Evolutionary conservation across 1,284 basidiomycete genomes (phyloP).

Genomic region (Bjerkandera adusta): DNA sequence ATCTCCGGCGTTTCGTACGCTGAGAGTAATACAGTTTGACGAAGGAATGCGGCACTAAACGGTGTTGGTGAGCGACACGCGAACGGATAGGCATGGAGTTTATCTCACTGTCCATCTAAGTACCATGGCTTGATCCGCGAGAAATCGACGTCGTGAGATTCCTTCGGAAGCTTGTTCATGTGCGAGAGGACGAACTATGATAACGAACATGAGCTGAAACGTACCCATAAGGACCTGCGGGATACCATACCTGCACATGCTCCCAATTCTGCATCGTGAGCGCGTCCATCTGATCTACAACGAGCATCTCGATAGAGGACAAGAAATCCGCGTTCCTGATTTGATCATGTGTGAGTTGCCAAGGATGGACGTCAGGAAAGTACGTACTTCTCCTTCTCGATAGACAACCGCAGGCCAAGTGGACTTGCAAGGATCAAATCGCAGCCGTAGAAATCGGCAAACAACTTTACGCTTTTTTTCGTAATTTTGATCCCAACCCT

Average conservation of each 20-base stretch:
- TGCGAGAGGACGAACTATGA: constrained; percentile 80
- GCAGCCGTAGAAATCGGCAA: constrained; percentile 85
- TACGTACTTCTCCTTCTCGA: constrained; percentile 89
- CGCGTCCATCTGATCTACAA: constrained; percentile 93
- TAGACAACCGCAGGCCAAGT: constrained; percentile 85
- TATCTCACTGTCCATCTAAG: constrained; percentile 82
- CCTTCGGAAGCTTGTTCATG: constrained; percentile 88
- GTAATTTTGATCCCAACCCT: constrained; percentile 92
- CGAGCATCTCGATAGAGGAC: constrained; percentile 89
- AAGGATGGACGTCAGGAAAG: background rate
- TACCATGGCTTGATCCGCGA: constrained; percentile 98
- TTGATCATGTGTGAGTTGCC: background rate
- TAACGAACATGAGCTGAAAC: too few species aligned
- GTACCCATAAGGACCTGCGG: background rate
- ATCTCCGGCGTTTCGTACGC: constrained; percentile 90
- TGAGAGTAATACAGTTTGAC: constrained; percentile 89
- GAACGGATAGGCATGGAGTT: background rate
- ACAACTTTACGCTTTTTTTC: constrained; percentile 85
- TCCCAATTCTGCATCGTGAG: constrained; percentile 99
- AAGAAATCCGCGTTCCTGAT: constrained; percentile 83
- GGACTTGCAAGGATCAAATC: constrained; percentile 95
- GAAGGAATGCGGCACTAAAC: constrained; percentile 71
- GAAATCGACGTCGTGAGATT: constrained; percentile 93
- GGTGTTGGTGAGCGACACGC: background rate
- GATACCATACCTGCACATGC: constrained; percentile 75